phyloP scores from a whole-genome alignment of 257 asterid genomes.

The Henckelia pumila region DNA sequence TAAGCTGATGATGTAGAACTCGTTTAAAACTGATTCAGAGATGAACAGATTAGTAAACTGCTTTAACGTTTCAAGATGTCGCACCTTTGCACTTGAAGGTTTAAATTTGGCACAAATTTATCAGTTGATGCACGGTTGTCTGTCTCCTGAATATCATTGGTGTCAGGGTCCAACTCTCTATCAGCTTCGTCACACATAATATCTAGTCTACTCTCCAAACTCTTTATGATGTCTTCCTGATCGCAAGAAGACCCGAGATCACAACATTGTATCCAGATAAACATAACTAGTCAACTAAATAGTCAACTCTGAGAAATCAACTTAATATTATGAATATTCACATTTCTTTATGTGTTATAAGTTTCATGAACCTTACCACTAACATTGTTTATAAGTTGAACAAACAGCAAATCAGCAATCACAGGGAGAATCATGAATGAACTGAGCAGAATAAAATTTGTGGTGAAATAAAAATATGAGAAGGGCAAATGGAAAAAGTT shows the following conservation, averaged over 20 bases:
- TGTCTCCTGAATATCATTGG: conserved; percentile 39
- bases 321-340: conserved; percentile 20
- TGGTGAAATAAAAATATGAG: conserved; percentile 7
- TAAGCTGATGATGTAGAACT: conserved; percentile 14
- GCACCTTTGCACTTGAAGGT: conserved; percentile 57
- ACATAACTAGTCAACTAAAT: conserved; percentile 10
- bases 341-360: conserved; percentile 14
- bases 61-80: conserved; percentile 21
- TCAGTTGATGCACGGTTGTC: conserved; percentile 31
- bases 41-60: conserved; percentile 14
- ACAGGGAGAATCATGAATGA: conserved; percentile 13
- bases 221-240: conserved; percentile 84
- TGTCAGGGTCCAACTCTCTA: conserved; percentile 40
- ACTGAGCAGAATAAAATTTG: conserved; percentile 4
- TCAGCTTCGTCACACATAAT: conserved; percentile 81
- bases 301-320: conserved; percentile 14
- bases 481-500: not conserved
- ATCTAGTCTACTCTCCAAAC: conserved; percentile 84
- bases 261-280: conserved; percentile 19
- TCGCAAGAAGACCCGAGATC: conserved; percentile 30
- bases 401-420: conserved; percentile 21
- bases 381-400: not conserved
- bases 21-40: conserved; percentile 11
- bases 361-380: conserved; percentile 14
- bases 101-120: conserved; percentile 45